phyloP scores from a whole-genome alignment of 257 asterid species.

The Solanum tarapatanum region DNA sequence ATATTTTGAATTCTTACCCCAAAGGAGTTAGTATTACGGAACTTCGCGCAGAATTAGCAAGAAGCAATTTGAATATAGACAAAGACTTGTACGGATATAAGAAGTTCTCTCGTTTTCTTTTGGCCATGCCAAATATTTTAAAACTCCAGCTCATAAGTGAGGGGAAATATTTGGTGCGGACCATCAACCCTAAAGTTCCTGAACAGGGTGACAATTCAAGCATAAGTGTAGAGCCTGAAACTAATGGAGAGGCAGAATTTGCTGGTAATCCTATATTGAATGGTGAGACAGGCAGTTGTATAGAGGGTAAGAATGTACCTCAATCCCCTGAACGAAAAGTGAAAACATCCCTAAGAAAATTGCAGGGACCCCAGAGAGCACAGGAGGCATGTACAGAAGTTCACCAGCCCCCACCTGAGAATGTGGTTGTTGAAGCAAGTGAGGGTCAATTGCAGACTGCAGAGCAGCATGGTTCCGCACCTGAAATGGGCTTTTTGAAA shows the following conservation, averaged over 20 bases:
- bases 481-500: conserved; percentile 32
- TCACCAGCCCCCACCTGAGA: conserved; percentile 24
- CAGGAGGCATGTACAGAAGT: conserved; percentile 17
- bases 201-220: conserved; percentile 22
- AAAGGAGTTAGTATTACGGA: conserved; percentile 47
- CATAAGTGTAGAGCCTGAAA: conserved; percentile 8
- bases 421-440: conserved; percentile 18
- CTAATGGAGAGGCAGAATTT: conserved; percentile 16
- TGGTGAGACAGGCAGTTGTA: conserved; percentile 14
- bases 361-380: conserved; percentile 9
- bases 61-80: conserved; percentile 34
- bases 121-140: conserved; percentile 57
- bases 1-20: conserved; percentile 37
- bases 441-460: conserved; percentile 4
- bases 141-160: conserved; percentile 32
- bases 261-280: conserved; percentile 3
- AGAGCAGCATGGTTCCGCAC: conserved; percentile 12
- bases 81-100: conserved; percentile 58
- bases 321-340: conserved; percentile 9
- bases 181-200: conserved; percentile 17
- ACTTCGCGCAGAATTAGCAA: conserved; percentile 49
- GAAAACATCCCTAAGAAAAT: conserved; percentile 10
- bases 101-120: conserved; percentile 67
- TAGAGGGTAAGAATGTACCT: conserved; percentile 11
- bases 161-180: conserved; percentile 28